Percentiles rank a stretch among this genome's conserved stretches.
phyloP scores from a whole-genome alignment of 129 eudicot genomes.

The Calendula officinalis region DNA sequence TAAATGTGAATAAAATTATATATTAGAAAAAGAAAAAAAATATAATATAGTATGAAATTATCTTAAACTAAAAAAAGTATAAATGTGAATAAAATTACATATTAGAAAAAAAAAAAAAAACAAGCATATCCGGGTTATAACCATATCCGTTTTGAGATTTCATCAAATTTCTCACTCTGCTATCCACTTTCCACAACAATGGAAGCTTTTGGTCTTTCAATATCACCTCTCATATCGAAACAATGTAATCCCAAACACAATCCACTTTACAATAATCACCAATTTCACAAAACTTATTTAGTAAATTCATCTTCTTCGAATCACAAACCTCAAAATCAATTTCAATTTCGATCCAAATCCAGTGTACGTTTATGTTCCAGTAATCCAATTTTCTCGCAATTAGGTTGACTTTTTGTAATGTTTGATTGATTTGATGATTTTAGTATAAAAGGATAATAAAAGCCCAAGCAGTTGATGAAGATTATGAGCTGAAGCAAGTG shows the following conservation, averaged over 20 bases:
- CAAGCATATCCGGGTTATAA: too few relatives aligned
- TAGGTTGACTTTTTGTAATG: neutral
- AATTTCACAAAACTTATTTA: constrained; percentile 19
- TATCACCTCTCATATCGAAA: constrained; percentile 40
- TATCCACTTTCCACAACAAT: constrained; percentile 34
- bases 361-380: constrained; percentile 25
- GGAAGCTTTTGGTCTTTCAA: constrained; percentile 43
- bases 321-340: constrained; percentile 20
- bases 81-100: too few relatives aligned
- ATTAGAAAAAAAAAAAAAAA: too few relatives aligned
- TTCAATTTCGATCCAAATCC: constrained; percentile 26
- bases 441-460: constrained; percentile 38
- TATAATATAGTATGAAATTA: too few relatives aligned
- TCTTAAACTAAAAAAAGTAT: too few relatives aligned
- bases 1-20: too few relatives aligned
- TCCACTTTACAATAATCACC: constrained; percentile 13
- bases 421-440: constrained; percentile 16
- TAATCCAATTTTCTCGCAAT: neutral
- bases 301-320: constrained; percentile 27
- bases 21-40: too few relatives aligned
- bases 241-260: constrained; percentile 2
- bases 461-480: constrained; percentile 80
- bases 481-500: constrained; percentile 79
- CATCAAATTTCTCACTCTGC: constrained; percentile 2
- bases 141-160: too few relatives aligned